phyloP scores from a whole-genome alignment of 2,329 filamentous ascomycete species.

The Beauveria caledonica region DNA sequence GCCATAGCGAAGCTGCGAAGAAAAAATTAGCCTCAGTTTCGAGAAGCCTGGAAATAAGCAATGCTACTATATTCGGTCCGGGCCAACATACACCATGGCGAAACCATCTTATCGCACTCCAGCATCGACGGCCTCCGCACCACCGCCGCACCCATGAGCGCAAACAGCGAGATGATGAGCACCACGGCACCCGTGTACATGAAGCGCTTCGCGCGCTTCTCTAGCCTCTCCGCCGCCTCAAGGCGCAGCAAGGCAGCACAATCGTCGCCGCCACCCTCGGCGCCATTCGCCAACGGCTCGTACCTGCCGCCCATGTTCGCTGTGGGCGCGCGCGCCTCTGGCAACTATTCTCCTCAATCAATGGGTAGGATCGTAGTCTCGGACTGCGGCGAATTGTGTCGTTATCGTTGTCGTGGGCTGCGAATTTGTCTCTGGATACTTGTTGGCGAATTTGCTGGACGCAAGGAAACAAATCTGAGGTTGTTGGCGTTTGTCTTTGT shows the following conservation, averaged over 20 bases:
- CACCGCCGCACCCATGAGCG: background rate
- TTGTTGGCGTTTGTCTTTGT: background rate
- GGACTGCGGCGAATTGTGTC: background rate
- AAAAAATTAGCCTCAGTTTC: background rate
- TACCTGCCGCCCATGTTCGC: background rate
- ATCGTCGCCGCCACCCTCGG: background rate
- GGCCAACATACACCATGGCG: constrained; percentile 5
- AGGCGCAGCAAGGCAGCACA: background rate
- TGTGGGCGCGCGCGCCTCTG: background rate
- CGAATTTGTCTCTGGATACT: background rate
- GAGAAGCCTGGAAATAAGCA: background rate
- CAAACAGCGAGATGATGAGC: background rate
- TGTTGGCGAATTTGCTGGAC: background rate
- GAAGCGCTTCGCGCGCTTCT: constrained; percentile 3
- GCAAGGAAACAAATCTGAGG: background rate
- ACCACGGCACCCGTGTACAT: background rate
- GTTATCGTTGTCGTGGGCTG: background rate
- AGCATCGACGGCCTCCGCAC: constrained; percentile 4
- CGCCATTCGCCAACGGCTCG: background rate
- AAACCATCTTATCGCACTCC: constrained; percentile 7
- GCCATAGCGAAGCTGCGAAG: constrained; percentile 5
- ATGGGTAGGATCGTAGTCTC: background rate
- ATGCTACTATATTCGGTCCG: background rate
- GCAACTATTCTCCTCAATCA: background rate
- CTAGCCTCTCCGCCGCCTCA: background rate